phyloP scores from a whole-genome alignment of 805 yeast species.

The Candida yuanshanica region DNA sequence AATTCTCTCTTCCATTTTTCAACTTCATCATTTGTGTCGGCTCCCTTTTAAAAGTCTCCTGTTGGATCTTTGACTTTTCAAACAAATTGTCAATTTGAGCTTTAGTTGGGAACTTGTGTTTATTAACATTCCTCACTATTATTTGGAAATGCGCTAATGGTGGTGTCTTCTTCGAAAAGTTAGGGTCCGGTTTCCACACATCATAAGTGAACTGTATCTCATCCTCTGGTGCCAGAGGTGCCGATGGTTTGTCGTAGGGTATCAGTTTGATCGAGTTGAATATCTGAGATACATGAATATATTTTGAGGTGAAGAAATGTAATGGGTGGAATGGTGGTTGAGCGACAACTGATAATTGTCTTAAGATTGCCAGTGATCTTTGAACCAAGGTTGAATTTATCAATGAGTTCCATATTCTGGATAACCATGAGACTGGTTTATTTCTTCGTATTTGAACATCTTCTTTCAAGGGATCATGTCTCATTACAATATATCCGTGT shows the following conservation, averaged over 20 bases:
- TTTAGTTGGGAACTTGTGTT: conserved; percentile 40
- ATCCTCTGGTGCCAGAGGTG: conserved; percentile 3
- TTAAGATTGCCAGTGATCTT: background rate
- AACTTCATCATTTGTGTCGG: conserved; percentile 34
- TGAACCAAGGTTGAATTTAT: background rate
- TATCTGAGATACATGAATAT: conserved; percentile 24
- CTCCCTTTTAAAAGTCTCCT: background rate
- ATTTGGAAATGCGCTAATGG: conserved; percentile 73
- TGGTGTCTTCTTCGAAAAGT: conserved; percentile 65
- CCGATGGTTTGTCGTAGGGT: conserved; percentile 17
- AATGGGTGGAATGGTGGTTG: conserved; percentile 13
- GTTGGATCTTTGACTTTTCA: background rate
- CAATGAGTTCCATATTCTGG: background rate
- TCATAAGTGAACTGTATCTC: conserved; percentile 36
- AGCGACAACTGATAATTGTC: conserved; percentile 4
- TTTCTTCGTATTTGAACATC: conserved; percentile 1
- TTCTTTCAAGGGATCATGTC: conserved; percentile 16
- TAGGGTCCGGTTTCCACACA: conserved; percentile 80
- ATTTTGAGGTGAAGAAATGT: conserved; percentile 14
- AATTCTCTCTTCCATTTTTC: conserved; percentile 44
- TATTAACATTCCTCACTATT: conserved; percentile 45
- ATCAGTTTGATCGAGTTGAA: conserved; percentile 26
- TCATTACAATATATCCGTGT: conserved; percentile 64
- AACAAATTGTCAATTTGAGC: conserved; percentile 35
- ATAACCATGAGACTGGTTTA: background rate